Conservation (phyloP, 495 filamentous ascomycete genomes). For the Aspergillus steynii region DNA sequence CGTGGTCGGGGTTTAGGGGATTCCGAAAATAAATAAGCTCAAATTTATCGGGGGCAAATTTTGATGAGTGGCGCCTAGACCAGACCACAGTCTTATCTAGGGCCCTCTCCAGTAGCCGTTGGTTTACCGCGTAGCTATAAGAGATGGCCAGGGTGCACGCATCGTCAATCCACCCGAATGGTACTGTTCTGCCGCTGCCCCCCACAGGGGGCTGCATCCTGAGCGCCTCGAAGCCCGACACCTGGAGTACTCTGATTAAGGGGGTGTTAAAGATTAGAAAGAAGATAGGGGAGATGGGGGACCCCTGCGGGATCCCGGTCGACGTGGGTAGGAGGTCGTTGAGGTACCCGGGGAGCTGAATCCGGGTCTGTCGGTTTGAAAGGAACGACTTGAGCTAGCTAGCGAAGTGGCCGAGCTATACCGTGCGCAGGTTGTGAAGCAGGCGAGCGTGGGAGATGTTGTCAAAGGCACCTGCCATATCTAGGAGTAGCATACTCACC, state of each 20-base stretch:
- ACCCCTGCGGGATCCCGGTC: constrained; percentile 23
- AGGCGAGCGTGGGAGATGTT: constrained; percentile 24
- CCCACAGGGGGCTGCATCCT: too few species aligned
- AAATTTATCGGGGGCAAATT: constrained; percentile 20
- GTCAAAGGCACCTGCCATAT: constrained; percentile 25
- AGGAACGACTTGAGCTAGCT: constrained; percentile 17
- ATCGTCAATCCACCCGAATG: too few species aligned
- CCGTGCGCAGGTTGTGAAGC: constrained; percentile 22
- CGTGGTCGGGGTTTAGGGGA: not conserved
- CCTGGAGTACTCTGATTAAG: too few species aligned
- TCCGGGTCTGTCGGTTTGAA: constrained; percentile 3
- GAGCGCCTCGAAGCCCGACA: too few species aligned
- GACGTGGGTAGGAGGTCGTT: not conserved
- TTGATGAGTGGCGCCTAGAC: constrained; percentile 16
- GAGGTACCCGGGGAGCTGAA: constrained; percentile 14
- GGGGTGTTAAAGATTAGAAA: too few species aligned
- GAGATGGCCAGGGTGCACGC: constrained; percentile 13
- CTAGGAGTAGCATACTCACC: constrained; percentile 16
- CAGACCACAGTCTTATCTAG: constrained; percentile 8
- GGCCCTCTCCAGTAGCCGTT: constrained; percentile 4
- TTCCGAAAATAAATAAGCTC: too few species aligned
- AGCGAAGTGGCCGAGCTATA: constrained; percentile 8
- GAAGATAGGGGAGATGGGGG: constrained; percentile 25
- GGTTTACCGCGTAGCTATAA: constrained; percentile 2
- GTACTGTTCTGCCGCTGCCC: too few species aligned